phyloP scores from a whole-genome alignment of 306 rosid species.

The Geum urbanum region DNA sequence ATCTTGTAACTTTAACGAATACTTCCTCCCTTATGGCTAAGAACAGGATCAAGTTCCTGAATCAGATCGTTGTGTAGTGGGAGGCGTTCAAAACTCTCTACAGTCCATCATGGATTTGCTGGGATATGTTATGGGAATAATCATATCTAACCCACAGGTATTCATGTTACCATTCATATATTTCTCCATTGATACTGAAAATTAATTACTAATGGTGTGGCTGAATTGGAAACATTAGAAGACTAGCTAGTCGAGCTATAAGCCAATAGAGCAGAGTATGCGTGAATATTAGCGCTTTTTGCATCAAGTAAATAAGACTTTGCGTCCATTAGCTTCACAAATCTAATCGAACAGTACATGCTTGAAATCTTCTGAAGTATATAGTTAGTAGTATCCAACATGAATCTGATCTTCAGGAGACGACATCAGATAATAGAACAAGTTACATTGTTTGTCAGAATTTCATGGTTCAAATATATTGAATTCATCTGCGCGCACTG shows the following conservation, averaged over 20 bases:
- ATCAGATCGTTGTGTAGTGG: constrained; percentile 72
- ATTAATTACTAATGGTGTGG: not conserved
- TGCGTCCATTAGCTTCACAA: no score
- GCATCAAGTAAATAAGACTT: no score
- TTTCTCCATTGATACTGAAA: not conserved
- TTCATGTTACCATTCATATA: not conserved
- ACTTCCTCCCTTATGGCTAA: not conserved
- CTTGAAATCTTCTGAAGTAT: no score
- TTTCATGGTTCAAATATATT: not conserved
- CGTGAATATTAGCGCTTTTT: no score
- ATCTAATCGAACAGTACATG: no score
- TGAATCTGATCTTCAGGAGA: no score
- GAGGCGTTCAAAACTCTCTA: constrained; percentile 84
- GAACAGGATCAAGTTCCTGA: constrained; percentile 65
- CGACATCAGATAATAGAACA: no score
- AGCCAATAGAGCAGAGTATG: no score
- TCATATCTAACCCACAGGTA: constrained; percentile 77
- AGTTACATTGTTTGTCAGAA: no score
- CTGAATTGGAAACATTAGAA: no score
- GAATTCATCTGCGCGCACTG: not conserved
- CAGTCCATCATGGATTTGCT: constrained; percentile 72
- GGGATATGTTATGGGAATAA: constrained; percentile 78
- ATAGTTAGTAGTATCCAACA: no score
- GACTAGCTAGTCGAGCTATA: no score
- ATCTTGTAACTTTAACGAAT: not conserved